Base-by-base conservation (phyloP, 2,329 filamentous ascomycete species). In the Fusarium dimerum region DNA sequence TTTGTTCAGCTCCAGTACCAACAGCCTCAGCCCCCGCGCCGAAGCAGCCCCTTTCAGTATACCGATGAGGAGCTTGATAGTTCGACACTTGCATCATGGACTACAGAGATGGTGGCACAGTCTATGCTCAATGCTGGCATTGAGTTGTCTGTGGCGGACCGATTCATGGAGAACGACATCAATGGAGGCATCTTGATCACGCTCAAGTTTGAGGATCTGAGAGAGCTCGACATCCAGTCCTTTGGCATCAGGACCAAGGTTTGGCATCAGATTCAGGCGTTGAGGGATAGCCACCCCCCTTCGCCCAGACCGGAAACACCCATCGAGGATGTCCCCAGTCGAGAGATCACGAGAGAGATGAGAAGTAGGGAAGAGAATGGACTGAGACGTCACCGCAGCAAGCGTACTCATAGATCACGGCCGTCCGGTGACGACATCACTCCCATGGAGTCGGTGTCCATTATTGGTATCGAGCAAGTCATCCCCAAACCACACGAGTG, bases 121-220 rank as follows among this genome's bases (percentile, higher is more conserved):
- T 94, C 90, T 83, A 94, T 97, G 91, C 83, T 87, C 66, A 84
- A 90, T 69, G 84, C 86, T 42, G 91, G 90, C 62, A 86, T 96
- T 68, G 92, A 96, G 68, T 76, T 84, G 47, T 76, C 80, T 7
- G 80, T 93, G 46, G 87, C 94, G 11, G 87, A 95, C 65, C 90
- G 88, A 62, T 97, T 99, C 66, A 81, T 92, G 56, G 83, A 88
- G 64, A 95, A 99, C 70, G 93, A 99, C 68, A 97, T 99, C 70
- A 91, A 88, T 26, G 93, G 93, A 13, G 81, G 85, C 5, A 90
- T 97, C 50, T 77, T 97, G 17, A 85, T 96, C 47, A 92, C 93
- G n/a, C 77, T 99, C 41, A 92, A 96, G 67, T 92, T 93, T 62
- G 91, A 96, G 58, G 92, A 94, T 64, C 76, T 94, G 51, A 88